These are phyloP conservation scores for Fusarium brevicatenulatum DNA, from an alignment of 2,329 filamentous ascomycete genomes.

Conservation along the genomic window DNA sequence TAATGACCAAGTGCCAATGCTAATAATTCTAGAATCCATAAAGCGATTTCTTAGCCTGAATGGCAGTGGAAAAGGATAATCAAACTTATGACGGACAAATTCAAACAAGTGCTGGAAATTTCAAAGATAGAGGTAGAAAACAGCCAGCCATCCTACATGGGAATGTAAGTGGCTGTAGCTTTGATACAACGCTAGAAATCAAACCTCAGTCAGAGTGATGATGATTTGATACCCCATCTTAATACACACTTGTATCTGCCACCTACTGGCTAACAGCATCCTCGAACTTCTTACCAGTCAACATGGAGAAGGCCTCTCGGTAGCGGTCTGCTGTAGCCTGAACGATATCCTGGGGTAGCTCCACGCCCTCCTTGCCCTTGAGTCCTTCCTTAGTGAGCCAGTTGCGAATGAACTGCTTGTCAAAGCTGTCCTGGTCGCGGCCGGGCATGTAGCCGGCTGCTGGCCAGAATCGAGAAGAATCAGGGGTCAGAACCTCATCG, in stretches of 20 bases:
- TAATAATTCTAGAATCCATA: slow-evolving; percentile 29
- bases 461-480: slow-evolving; percentile 87
- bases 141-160: not conserved
- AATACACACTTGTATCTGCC: not conserved
- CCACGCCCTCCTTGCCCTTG: slow-evolving; percentile 47
- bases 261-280: slow-evolving; percentile 35
- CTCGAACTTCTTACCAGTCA: slow-evolving; percentile 65
- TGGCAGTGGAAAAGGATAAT: not conserved
- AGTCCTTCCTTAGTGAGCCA: slow-evolving; percentile 79
- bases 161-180: not conserved
- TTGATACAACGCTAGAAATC: slow-evolving; percentile 24
- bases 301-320: slow-evolving; percentile 75
- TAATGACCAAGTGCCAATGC: not conserved
- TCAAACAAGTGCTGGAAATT: not conserved
- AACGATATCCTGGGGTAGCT: slow-evolving; percentile 78
- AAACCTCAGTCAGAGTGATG: slow-evolving; percentile 18
- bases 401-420: slow-evolving; percentile 86
- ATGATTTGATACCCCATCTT: slow-evolving; percentile 7
- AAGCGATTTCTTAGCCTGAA: slow-evolving; percentile 15
- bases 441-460: slow-evolving; percentile 69
- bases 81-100: slow-evolving; percentile 1
- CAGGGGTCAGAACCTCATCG: slow-evolving; percentile 49
- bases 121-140: slow-evolving; percentile 13
- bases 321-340: slow-evolving; percentile 76
- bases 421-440: slow-evolving; percentile 81